These are phyloP conservation scores for Betula pendula DNA, from an alignment of 306 rosid genomes.

Conservation along the genomic window DNA sequence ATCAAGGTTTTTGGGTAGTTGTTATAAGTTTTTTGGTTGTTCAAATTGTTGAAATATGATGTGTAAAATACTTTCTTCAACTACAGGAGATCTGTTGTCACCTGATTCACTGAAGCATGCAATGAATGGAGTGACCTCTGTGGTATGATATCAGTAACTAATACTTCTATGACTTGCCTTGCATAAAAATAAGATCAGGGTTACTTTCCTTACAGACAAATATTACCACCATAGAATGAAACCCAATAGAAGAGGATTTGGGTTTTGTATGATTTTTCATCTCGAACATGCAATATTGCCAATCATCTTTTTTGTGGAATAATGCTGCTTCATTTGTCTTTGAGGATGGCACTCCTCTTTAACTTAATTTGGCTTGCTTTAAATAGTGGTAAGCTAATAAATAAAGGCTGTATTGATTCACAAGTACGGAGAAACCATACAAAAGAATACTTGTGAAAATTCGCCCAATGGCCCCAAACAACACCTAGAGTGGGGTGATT, in stretches of 20 bases:
- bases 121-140: constrained; percentile 2
- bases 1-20: not conserved
- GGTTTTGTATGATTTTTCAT: too few species aligned
- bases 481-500: too few species aligned
- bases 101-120: constrained; percentile 3
- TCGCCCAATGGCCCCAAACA: too few species aligned
- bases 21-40: not conserved
- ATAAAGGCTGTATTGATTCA: too few species aligned
- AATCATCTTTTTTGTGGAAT: not conserved
- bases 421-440: too few species aligned
- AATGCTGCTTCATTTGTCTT: not conserved
- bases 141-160: not conserved
- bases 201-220: not conserved
- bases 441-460: too few species aligned
- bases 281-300: not conserved
- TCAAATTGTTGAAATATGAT: not conserved
- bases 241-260: not conserved
- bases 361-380: not conserved
- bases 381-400: not conserved
- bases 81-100: constrained; percentile 2
- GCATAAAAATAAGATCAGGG: not conserved
- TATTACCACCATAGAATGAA: not conserved
- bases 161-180: not conserved
- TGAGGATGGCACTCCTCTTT: not conserved
- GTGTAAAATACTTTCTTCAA: not conserved